Evolutionary conservation across 1,284 basidiomycete species (phyloP).

Genomic region (Cutaneotrichosporon dermatis): DNA sequence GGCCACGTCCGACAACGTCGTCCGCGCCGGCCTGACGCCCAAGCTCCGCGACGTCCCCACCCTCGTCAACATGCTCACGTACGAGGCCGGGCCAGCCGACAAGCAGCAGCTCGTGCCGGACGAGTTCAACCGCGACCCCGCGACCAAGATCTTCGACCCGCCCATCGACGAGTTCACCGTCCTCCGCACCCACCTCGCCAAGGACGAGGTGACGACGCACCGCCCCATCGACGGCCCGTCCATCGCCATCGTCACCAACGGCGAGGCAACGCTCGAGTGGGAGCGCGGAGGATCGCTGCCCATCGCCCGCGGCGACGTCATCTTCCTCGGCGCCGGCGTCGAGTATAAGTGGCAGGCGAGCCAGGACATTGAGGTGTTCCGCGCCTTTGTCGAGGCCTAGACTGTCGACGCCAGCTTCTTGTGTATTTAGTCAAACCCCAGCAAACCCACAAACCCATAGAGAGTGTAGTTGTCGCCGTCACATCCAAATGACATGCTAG

Average conservation of each 20-base stretch:
- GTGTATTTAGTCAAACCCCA: no score
- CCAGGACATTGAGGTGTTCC: conserved; percentile 59
- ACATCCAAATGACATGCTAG: background rate
- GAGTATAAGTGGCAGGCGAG: conserved; percentile 54
- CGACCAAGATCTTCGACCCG: conserved; percentile 73
- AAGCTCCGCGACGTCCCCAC: conserved; percentile 92
- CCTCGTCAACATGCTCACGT: conserved; percentile 82
- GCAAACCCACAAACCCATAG: no score
- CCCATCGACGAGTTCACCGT: conserved; percentile 94
- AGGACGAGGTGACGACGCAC: conserved; percentile 44
- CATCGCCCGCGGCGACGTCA: conserved; percentile 66
- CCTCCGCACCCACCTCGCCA: conserved; percentile 58
- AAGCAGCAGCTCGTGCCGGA: conserved; percentile 66
- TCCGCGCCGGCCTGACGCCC: conserved; percentile 94
- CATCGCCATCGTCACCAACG: conserved; percentile 71
- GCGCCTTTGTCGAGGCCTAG: conserved; percentile 65
- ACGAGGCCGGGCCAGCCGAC: conserved; percentile 63
- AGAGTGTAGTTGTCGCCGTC: background rate
- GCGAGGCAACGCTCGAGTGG: conserved; percentile 54
- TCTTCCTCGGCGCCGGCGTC: conserved; percentile 75
- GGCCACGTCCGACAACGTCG: conserved; percentile 98
- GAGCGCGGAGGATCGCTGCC: conserved; percentile 45
- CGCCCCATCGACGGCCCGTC: conserved; percentile 77
- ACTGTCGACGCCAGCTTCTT: background rate
- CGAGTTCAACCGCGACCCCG: conserved; percentile 49